Percentiles rank a stretch among this genome's conserved stretches.
Conservation (phyloP, 139 green algal species). For the Coccomyxa sp. region DNA sequence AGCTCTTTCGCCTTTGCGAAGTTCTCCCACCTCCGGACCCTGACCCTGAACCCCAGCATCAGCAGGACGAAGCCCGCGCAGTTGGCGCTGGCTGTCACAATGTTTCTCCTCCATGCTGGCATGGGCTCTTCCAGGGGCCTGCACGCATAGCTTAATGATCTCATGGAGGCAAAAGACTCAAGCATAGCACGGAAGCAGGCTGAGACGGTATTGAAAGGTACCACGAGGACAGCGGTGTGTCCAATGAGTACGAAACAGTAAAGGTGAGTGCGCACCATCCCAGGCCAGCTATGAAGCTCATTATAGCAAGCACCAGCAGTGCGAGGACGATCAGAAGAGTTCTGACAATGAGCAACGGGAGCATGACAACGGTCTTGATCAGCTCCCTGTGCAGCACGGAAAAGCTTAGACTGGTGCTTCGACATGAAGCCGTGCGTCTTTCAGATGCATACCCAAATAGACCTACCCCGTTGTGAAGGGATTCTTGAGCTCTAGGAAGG, state of each 20-base stretch:
- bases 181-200: not conserved
- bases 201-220: not conserved
- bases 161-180: no score
- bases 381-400: slow-evolving; percentile 20
- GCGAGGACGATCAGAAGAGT: not conserved
- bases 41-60: slow-evolving; percentile 21
- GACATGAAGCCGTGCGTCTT: no score
- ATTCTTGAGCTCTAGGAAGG: slow-evolving; percentile 33
- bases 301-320: slow-evolving; percentile 1
- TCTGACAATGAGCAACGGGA: not conserved
- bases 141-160: no score
- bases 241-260: not conserved
- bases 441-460: not conserved
- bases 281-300: slow-evolving; percentile 6
- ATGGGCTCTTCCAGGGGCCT: slow-evolving; percentile 23
- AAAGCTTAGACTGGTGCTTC: not conserved
- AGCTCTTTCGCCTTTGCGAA: not conserved
- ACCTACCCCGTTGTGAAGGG: slow-evolving; percentile 36
- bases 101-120: slow-evolving; percentile 13
- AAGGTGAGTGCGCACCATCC: not conserved
- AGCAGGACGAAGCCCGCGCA: slow-evolving; percentile 6
- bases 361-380: slow-evolving; percentile 27
- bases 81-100: slow-evolving; percentile 19
- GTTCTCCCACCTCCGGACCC: slow-evolving; percentile 21
- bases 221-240: not conserved